A percentile compares a stretch with the other conserved stretches of the same genome.
phyloP scores from a whole-genome alignment of 805 yeast genomes.

The Yarrowia osloensis region DNA sequence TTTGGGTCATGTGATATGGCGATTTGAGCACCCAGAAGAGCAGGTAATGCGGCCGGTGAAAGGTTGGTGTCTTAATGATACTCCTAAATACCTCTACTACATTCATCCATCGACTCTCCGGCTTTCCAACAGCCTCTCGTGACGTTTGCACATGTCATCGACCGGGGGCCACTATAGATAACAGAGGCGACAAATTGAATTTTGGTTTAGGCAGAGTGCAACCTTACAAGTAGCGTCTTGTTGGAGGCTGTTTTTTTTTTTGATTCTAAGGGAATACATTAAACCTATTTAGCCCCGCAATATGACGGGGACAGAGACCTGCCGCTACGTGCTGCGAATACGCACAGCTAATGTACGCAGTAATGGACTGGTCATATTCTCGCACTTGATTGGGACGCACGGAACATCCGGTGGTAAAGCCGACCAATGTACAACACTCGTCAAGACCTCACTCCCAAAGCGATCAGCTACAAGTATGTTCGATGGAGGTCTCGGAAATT shows the following conservation, averaged over 20 bases:
- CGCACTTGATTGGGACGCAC: background rate
- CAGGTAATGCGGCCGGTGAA: too few species aligned
- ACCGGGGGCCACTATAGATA: slow-evolving; percentile 1
- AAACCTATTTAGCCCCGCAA: too few species aligned
- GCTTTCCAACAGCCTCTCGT: background rate
- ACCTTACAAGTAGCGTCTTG: slow-evolving; percentile 17
- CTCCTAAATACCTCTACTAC: background rate
- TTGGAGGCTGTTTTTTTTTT: background rate
- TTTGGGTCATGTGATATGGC: slow-evolving; percentile 26
- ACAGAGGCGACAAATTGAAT: background rate
- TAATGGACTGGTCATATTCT: background rate
- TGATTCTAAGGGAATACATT: too few species aligned
- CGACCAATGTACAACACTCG: background rate
- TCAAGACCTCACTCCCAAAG: background rate
- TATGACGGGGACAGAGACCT: background rate
- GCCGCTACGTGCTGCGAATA: background rate
- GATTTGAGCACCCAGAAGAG: background rate
- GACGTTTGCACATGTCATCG: background rate
- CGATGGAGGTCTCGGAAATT: background rate
- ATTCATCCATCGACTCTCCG: background rate
- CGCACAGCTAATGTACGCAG: background rate
- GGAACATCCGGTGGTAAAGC: background rate
- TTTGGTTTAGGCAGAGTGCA: slow-evolving; percentile 9
- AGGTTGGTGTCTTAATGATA: background rate
- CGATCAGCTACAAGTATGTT: background rate